These are phyloP conservation scores for Gillenia trifoliata DNA, from an alignment of 306 rosid genomes.

Conservation along the genomic window DNA sequence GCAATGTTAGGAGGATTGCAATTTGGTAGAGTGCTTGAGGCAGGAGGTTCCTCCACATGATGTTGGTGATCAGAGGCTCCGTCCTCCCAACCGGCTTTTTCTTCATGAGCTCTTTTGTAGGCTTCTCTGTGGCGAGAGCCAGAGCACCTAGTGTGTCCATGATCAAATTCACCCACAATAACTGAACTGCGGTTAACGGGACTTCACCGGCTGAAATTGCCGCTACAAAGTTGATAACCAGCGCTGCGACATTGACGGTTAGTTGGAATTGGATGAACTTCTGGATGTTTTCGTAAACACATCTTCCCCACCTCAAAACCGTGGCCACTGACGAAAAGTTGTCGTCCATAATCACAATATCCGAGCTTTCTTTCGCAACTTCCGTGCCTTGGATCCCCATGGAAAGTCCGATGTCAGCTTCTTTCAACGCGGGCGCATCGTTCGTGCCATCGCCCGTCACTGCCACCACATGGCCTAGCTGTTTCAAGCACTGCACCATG, in stretches of 20 bases:
- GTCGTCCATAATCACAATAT: slow-evolving; percentile 28
- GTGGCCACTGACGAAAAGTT: slow-evolving; percentile 27
- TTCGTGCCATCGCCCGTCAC: slow-evolving; percentile 31
- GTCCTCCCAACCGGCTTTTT: slow-evolving; percentile 17
- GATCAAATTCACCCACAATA: slow-evolving; percentile 32
- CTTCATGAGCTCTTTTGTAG: slow-evolving; percentile 25
- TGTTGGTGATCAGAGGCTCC: slow-evolving; percentile 25
- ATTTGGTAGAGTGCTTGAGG: slow-evolving; percentile 24
- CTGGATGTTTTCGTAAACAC: slow-evolving; percentile 30
- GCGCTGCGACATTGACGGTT: slow-evolving; percentile 23
- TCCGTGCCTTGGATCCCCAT: slow-evolving; percentile 37
- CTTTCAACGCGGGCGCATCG: slow-evolving; percentile 28
- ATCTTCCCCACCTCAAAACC: slow-evolving; percentile 37
- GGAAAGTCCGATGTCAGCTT: slow-evolving; percentile 34
- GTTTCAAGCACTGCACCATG: slow-evolving; percentile 36
- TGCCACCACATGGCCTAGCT: slow-evolving; percentile 35
- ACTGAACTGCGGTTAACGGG: slow-evolving; percentile 20
- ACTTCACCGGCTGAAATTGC: slow-evolving; percentile 19
- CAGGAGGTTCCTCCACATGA: slow-evolving; percentile 32
- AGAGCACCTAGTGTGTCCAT: slow-evolving; percentile 32
- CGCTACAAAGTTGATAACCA: slow-evolving; percentile 27
- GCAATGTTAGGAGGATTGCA: slow-evolving; percentile 15
- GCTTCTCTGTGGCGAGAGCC: slow-evolving; percentile 33
- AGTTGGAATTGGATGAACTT: slow-evolving; percentile 41
- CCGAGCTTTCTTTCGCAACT: slow-evolving; percentile 27